phyloP scores from a whole-genome alignment of 108 stramenopile species.

The Phaeodactylum tricornutum region DNA sequence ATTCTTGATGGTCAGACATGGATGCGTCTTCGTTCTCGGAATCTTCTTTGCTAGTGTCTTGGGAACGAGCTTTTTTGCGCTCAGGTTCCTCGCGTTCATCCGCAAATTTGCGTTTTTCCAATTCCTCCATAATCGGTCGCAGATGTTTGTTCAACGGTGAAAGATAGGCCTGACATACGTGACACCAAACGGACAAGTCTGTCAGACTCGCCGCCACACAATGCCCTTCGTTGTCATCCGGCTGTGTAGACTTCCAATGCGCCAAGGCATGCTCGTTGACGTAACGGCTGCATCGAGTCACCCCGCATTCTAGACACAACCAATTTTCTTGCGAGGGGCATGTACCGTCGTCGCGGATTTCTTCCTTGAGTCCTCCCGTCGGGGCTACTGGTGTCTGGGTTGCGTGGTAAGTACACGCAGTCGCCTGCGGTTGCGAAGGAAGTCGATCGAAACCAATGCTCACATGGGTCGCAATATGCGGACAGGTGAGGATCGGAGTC shows the following conservation, averaged over 20 bases:
- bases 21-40: too few species aligned
- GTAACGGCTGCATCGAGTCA: conserved; percentile 57
- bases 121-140: background rate
- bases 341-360: conserved; percentile 3
- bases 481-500: conserved; percentile 54
- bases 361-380: conserved; percentile 3
- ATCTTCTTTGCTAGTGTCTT: conserved; percentile 1
- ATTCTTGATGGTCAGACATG: too few species aligned
- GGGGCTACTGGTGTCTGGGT: conserved; percentile 2
- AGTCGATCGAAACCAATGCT: background rate
- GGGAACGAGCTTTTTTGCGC: background rate
- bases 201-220: conserved; percentile 54
- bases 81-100: too few species aligned
- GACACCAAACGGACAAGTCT: conserved; percentile 77
- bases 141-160: background rate
- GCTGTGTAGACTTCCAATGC: conserved; percentile 30
- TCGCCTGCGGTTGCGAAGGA: background rate
- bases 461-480: conserved; percentile 33
- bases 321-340: conserved; percentile 66
- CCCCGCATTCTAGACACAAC: conserved; percentile 54
- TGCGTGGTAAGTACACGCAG: conserved; percentile 1
- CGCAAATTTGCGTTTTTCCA: background rate
- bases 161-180: conserved; percentile 54
- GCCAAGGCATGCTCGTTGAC: conserved; percentile 56
- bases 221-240: conserved; percentile 20